phyloP scores from a whole-genome alignment of 1,284 basidiomycete genomes.

The Tilletiopsis washingtonensis region DNA sequence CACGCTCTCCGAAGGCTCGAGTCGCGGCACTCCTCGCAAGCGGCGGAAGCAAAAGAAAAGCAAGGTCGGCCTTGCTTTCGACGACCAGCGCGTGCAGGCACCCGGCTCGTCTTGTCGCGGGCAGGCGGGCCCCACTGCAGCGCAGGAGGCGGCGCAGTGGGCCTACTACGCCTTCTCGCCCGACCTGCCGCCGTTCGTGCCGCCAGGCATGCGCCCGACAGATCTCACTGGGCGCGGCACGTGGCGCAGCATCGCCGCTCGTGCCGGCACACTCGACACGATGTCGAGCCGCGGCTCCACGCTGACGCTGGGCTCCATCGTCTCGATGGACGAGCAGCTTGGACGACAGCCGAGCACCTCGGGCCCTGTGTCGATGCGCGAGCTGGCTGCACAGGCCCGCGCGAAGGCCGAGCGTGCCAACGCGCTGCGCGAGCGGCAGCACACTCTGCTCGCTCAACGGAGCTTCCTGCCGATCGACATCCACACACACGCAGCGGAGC shows the following conservation, averaged over 20 bases:
- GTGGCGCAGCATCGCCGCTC: constrained; percentile 32
- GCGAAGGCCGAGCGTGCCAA: constrained; percentile 18
- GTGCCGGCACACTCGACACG: constrained; percentile 13
- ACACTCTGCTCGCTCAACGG: constrained; percentile 14
- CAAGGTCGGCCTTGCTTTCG: constrained; percentile 12
- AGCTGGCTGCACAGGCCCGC: constrained; percentile 19
- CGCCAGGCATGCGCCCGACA: constrained; percentile 16
- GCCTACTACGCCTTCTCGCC: constrained; percentile 34
- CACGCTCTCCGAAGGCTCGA: constrained; percentile 3
- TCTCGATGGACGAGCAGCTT: not conserved
- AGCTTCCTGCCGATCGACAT: constrained; percentile 28
- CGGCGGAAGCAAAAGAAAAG: constrained; percentile 12
- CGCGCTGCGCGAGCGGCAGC: constrained; percentile 17
- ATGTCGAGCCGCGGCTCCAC: constrained; percentile 15
- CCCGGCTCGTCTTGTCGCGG: not conserved
- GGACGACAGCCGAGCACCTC: not conserved
- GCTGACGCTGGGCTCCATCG: constrained; percentile 9
- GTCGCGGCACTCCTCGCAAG: constrained; percentile 15
- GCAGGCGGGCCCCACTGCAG: not conserved
- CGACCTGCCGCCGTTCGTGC: constrained; percentile 33
- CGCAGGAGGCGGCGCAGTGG: constrained; percentile 12
- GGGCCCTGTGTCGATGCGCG: constrained; percentile 25
- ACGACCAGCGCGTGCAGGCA: constrained; percentile 18
- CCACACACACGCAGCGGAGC: constrained; percentile 17
- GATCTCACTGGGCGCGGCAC: constrained; percentile 32